Percentiles rank a stretch among this genome's conserved stretches.
Evolutionary conservation across 2,329 filamentous ascomycete genomes (phyloP).

Genomic region (Xylariaceae sp.): DNA sequence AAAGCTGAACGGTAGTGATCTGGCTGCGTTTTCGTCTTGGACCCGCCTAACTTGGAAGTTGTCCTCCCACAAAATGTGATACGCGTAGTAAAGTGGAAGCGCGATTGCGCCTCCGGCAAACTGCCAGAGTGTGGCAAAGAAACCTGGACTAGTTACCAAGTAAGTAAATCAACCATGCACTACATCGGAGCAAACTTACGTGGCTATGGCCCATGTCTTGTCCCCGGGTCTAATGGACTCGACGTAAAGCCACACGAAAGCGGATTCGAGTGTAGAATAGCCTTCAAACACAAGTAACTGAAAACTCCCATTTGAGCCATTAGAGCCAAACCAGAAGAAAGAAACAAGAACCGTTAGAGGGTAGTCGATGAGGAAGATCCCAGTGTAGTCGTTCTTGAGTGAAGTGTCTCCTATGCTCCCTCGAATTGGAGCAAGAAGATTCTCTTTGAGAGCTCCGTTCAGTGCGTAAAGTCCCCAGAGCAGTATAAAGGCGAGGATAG

Average conservation of each 20-base stretch:
- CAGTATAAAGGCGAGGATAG: constrained; percentile 17
- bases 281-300: constrained; percentile 25
- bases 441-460: constrained; percentile 23
- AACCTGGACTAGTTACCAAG: constrained; percentile 18
- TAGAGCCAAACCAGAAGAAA: constrained; percentile 27
- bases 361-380: constrained; percentile 24
- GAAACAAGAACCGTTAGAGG: constrained; percentile 21
- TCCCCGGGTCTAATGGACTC: constrained; percentile 20
- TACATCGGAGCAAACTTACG: constrained; percentile 9
- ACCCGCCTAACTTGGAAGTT: constrained; percentile 13
- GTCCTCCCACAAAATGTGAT: constrained; percentile 22
- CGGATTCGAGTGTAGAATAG: constrained; percentile 24
- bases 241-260: constrained; percentile 27
- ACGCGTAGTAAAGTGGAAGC: constrained; percentile 24
- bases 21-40: constrained; percentile 12
- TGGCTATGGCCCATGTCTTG: constrained; percentile 21
- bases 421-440: constrained; percentile 19
- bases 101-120: constrained; percentile 24
- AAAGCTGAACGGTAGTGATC: constrained; percentile 23
- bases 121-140: constrained; percentile 24
- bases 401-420: constrained; percentile 19
- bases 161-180: constrained; percentile 5
- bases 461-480: constrained; percentile 22
- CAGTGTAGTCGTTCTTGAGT: constrained; percentile 25
- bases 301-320: constrained; percentile 21